A percentile compares a stretch with the other conserved stretches of the same genome.
Conservation (phyloP, 257 asterid species). For the Solanum verrucosum region DNA sequence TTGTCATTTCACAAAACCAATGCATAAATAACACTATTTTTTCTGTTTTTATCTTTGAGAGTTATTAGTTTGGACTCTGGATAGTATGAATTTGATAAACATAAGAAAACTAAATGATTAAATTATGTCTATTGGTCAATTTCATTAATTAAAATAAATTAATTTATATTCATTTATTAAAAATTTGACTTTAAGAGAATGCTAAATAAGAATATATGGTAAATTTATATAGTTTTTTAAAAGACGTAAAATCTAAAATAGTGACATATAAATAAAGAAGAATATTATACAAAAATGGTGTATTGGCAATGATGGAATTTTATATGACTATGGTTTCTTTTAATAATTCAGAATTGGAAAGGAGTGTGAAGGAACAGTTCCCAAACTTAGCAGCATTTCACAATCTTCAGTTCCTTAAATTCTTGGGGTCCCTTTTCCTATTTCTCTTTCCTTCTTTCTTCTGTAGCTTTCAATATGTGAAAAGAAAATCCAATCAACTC, state of each 20-base stretch:
- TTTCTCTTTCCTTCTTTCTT: background rate
- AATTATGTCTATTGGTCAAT: no score
- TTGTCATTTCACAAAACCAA: no score
- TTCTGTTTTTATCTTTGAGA: background rate
- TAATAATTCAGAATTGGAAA: background rate
- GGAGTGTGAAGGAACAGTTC: background rate
- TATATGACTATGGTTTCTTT: background rate
- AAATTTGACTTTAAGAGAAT: no score
- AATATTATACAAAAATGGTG: background rate
- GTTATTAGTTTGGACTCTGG: background rate
- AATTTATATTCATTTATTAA: no score
- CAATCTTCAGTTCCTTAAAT: slow-evolving; percentile 12
- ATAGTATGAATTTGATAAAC: background rate
- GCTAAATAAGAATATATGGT: no score
- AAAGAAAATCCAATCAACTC: background rate
- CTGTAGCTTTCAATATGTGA: slow-evolving; percentile 2
- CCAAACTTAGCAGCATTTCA: background rate
- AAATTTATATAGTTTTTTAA: no score
- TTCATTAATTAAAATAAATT: no score
- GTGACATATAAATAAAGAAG: background rate
- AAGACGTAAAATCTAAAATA: no score
- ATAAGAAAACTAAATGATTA: no score
- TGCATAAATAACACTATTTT: no score
- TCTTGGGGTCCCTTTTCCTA: background rate
- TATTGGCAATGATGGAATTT: background rate